Base-by-base conservation (phyloP, 768 basidiomycete species). In the Amanita thiersii region DNA sequence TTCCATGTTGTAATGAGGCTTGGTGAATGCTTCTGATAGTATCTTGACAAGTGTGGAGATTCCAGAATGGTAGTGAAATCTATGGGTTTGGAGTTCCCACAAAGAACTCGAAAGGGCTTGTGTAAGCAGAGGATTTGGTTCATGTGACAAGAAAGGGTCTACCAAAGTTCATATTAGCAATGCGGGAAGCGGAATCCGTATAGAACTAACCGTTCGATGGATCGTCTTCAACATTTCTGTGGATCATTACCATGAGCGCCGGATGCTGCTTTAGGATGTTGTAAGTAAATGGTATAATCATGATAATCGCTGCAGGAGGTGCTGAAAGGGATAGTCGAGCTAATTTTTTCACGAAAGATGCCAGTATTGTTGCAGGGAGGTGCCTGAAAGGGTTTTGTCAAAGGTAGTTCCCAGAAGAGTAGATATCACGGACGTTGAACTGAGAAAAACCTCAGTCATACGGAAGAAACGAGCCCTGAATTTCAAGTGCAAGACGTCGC, bases 381-480 rank as follows among this genome's bases (percentile, higher is more conserved):
- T 93, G 90, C 3, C 91, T 65, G 40, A 30, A 39, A 30, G 32
- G 17, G 42, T 26, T 8, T 41, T 7, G 29, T 33, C 26, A 26
- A 11, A 11, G 40, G 24, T 35, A 37, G 21, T 33, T 23, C 33
- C 39, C n/a, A 25, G 37, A 15, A 43, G 14, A 36, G 33, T 37
- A 48, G 25, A 30, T 37, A 15, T 21, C 18, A 70, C 85, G 46
- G 47, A 96, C 91, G 89, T 86, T 2, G 94, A 97, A 43, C 84
- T 79, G 44, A 98, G 68, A 66, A 97, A 98, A 3, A 90, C 65
- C 44, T 97, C 94, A 0, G 83, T 75, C 52, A 98, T 66, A 20
- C 94, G 78, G 72, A 99, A 96, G 65, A 99, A 98, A 30, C 94
- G 77, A 1, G 94, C 86, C 9, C 96, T 78, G 56, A 96, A 85